Base-by-base conservation (phyloP, 371 early-diverging fungal species). In the Capillidium heterosporum region DNA sequence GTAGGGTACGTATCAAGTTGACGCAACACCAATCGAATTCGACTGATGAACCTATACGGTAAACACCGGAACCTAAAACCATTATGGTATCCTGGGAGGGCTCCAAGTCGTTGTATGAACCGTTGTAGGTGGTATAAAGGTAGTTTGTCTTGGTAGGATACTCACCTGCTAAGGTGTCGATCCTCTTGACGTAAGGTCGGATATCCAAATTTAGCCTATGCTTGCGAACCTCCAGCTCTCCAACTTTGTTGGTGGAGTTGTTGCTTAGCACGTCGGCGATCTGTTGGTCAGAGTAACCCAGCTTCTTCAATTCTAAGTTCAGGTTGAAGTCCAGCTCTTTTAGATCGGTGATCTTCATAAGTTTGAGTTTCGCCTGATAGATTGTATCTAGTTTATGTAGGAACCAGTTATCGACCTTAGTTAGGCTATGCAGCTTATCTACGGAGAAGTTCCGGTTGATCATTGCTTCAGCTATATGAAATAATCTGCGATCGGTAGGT, bases 21-120 rank as follows among this genome's bases (percentile, higher is more conserved):
- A 93, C 94, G 23, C 85, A 92, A 65, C 95, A 93, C 95, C 95
- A 93, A 67, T 95, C 94, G 67, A 93, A 93, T 68, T 95, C 94
- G n/a, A 92, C 91, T 53, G 88, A 88, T 1, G 85, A 85, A 49
- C 95, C 95, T 57, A 95, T 95, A 62, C 95, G 87, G 71, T 95
- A 95, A 0, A 95, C 95, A 59, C 95, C 95, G 0, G 87, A 86
- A 31, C 95, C 95, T 15, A 95, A 71, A 7, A 95, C 95, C 87
- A 92, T 91, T 39, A 86, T 73, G 7, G 44, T 15, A 15, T 19
- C 23, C 3, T 11, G 31, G 57, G 91, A 93, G 56, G 82, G 71
- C 63, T 91, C 91, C 26, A 95, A 70, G 64, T 95, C 94, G 69
- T 92, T 82, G 64, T 82, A 82, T 3, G 76, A 69, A 54, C 90